Percentiles rank a stretch among this genome's conserved stretches.
These are phyloP conservation scores for Neurospora sp. DNA, from an alignment of 2,329 filamentous ascomycete species.

Conservation along the genomic window DNA sequence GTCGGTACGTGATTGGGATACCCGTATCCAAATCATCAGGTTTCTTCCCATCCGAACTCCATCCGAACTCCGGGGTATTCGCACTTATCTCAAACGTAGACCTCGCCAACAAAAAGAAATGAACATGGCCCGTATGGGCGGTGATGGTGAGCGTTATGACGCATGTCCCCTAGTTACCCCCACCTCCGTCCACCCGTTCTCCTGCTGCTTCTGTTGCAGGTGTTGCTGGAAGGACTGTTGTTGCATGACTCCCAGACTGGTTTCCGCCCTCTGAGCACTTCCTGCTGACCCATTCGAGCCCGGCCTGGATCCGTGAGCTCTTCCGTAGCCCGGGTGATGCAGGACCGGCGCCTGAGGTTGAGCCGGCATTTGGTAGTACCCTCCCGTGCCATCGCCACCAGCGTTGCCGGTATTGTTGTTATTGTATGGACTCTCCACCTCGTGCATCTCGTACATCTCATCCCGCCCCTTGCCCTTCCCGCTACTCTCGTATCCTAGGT, in stretches of 20 bases:
- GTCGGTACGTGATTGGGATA: background rate
- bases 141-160: slow-evolving; percentile 4
- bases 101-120: slow-evolving; percentile 3
- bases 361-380: slow-evolving; percentile 14
- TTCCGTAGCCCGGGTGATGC: slow-evolving; percentile 36
- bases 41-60: slow-evolving; percentile 7
- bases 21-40: slow-evolving; percentile 1
- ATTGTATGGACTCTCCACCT: slow-evolving; percentile 27
- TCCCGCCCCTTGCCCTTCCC: slow-evolving; percentile 30
- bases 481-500: slow-evolving; percentile 18
- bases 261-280: background rate
- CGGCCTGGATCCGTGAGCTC: slow-evolving; percentile 19
- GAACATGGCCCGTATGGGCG: background rate
- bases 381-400: background rate
- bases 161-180: slow-evolving; percentile 8
- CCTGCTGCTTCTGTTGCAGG: slow-evolving; percentile 2
- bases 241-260: background rate
- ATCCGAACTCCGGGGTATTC: slow-evolving; percentile 10
- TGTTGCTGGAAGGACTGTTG: slow-evolving; percentile 1
- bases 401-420: slow-evolving; percentile 15
- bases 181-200: slow-evolving; percentile 11
- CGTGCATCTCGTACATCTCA: slow-evolving; percentile 40
- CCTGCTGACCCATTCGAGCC: slow-evolving; percentile 11
- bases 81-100: background rate
- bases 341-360: slow-evolving; percentile 30